A percentile compares a stretch with the other conserved stretches of the same genome.
Conservation (phyloP, 306 rosid species). For the Quercus dentata region DNA sequence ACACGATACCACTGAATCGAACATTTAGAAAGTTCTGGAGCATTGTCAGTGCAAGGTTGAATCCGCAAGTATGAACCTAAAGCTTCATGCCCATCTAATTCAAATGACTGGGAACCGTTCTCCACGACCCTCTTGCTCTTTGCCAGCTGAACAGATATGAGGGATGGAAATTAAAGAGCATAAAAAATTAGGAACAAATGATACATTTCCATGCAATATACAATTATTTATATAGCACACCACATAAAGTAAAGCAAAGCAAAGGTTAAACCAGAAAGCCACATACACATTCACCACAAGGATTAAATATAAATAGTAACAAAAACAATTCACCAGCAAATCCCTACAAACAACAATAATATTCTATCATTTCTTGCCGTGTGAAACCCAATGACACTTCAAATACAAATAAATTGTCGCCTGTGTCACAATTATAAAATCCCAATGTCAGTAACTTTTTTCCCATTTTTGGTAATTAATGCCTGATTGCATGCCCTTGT, state of each 20-base stretch:
- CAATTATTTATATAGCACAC: neutral
- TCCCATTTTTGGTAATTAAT: neutral
- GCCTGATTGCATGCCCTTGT: neutral
- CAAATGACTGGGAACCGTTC: conserved; percentile 43
- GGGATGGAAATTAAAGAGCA: conserved; percentile 10
- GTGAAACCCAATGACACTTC: neutral
- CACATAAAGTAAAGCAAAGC: too few species aligned
- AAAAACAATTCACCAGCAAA: neutral
- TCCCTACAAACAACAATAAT: neutral
- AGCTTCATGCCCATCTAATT: conserved; percentile 74
- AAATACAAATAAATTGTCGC: neutral
- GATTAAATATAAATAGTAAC: neutral
- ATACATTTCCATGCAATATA: neutral
- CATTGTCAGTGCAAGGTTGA: conserved; percentile 56
- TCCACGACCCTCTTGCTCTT: conserved; percentile 58
- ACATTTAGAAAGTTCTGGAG: conserved; percentile 62
- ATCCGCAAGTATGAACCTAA: conserved; percentile 77
- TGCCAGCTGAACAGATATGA: conserved; percentile 47
- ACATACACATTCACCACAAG: neutral
- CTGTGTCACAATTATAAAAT: neutral
- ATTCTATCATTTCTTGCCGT: neutral
- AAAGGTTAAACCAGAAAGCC: neutral
- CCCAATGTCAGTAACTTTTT: neutral
- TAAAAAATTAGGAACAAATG: neutral
- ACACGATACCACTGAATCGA: conserved; percentile 80